phyloP scores from a whole-genome alignment of 1,139 yeast species.

The Blastobotrys capitulatus region DNA sequence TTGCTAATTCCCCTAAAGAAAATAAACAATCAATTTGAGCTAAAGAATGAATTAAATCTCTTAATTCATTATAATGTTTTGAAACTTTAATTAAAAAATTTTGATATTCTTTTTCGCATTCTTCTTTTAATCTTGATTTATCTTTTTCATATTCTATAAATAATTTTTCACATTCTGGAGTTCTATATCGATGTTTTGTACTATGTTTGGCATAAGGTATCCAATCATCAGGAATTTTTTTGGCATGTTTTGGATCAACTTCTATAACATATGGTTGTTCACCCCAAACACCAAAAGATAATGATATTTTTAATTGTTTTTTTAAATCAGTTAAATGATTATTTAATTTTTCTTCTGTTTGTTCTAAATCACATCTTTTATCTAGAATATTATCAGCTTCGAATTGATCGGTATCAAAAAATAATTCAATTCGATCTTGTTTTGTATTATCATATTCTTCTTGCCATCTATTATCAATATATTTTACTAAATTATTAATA shows the following conservation, averaged over 20 bases:
- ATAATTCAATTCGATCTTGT: constrained; percentile 7
- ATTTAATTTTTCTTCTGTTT: constrained; percentile 5
- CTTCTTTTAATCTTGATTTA: constrained; percentile 52
- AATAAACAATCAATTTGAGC: constrained; percentile 69
- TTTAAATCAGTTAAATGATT: constrained; percentile 7
- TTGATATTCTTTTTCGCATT: constrained; percentile 52
- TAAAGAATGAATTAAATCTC: constrained; percentile 46
- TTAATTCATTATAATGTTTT: constrained; percentile 46
- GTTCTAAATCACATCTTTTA: constrained; percentile 3
- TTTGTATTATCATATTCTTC: constrained; percentile 2
- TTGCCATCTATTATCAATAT: constrained; percentile 7
- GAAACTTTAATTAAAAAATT: constrained; percentile 44
- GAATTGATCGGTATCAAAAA: constrained; percentile 7
- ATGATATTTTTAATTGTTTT: constrained; percentile 4
- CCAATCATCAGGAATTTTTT: constrained; percentile 67
- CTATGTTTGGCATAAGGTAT: constrained; percentile 67
- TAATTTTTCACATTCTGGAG: constrained; percentile 44
- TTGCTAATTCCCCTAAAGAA: constrained; percentile 61
- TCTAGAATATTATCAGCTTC: constrained; percentile 7
- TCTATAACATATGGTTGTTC: constrained; percentile 11
- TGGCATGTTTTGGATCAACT: constrained; percentile 28
- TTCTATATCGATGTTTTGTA: constrained; percentile 63
- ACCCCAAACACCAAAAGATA: constrained; percentile 4
- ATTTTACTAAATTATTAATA: not conserved
- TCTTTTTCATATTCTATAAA: constrained; percentile 38